These are phyloP conservation scores for Zasmidium cellare DNA, from an alignment of 2,329 filamentous ascomycete species.

Conservation along the genomic window DNA sequence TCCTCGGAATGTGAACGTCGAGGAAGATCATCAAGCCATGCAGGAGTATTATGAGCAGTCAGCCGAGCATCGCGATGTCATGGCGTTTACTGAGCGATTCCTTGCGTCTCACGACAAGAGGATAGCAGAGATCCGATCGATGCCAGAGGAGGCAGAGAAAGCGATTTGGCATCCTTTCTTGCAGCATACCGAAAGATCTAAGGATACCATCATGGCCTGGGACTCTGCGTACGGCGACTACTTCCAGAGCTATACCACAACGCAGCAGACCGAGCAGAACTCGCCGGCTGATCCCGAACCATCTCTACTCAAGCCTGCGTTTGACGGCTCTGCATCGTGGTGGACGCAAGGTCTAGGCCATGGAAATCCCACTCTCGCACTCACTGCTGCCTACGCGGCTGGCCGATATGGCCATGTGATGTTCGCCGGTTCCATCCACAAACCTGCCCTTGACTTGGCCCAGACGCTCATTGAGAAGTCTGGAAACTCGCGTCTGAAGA, in stretches of 20 bases:
- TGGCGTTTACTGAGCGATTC: slow-evolving; percentile 53
- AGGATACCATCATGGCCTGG: slow-evolving; percentile 68
- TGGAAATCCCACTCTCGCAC: slow-evolving; percentile 67
- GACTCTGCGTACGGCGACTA: slow-evolving; percentile 79
- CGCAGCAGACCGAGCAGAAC: slow-evolving; percentile 30
- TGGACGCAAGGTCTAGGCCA: slow-evolving; percentile 90
- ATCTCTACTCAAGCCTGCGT: slow-evolving; percentile 61
- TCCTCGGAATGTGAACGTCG: slow-evolving; percentile 37
- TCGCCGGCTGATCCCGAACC: slow-evolving; percentile 15
- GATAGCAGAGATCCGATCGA: slow-evolving; percentile 59
- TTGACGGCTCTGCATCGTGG: slow-evolving; percentile 86
- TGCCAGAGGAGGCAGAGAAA: slow-evolving; percentile 61
- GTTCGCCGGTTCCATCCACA: slow-evolving; percentile 79
- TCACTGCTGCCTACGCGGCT: slow-evolving; percentile 77
- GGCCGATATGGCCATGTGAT: slow-evolving; percentile 86
- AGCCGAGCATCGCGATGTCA: slow-evolving; percentile 42
- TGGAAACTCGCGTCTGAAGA: slow-evolving; percentile 63
- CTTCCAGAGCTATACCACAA: slow-evolving; percentile 62
- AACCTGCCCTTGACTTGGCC: slow-evolving; percentile 71
- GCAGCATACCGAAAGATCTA: slow-evolving; percentile 66
- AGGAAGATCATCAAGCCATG: slow-evolving; percentile 60
- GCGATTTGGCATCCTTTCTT: slow-evolving; percentile 87
- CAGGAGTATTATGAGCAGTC: slow-evolving; percentile 61
- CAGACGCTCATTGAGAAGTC: slow-evolving; percentile 62
- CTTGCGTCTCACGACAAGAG: slow-evolving; percentile 56